Conservation (phyloP, 176 grass and related monocot genomes). For the Tillandsia leiboldiana region DNA sequence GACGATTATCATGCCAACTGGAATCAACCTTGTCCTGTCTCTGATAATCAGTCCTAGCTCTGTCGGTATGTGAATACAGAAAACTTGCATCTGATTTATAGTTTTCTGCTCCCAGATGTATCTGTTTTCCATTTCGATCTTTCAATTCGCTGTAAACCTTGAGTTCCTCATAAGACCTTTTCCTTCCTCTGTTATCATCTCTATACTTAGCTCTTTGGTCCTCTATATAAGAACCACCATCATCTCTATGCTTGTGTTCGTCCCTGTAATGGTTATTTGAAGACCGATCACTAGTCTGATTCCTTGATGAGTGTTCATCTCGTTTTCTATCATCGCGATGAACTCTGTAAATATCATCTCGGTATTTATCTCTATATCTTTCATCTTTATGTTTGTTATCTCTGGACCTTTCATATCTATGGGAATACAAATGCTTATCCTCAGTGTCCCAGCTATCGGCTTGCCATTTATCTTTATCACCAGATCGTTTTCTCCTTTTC, state of each 20-base stretch:
- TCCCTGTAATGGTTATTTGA: constrained; percentile 23
- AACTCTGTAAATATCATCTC: constrained; percentile 23
- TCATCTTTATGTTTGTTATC: constrained; percentile 27
- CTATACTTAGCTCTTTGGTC: constrained; percentile 22
- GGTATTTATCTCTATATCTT: constrained; percentile 20
- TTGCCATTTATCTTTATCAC: constrained; percentile 29
- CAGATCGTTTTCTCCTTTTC: constrained; percentile 16
- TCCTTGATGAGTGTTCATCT: constrained; percentile 20
- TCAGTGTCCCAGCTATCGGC: constrained; percentile 4
- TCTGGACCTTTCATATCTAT: constrained; percentile 19
- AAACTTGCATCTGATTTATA: constrained; percentile 13
- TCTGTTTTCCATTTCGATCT: constrained; percentile 22
- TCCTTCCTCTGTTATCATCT: constrained; percentile 34
- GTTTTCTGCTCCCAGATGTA: constrained; percentile 19
- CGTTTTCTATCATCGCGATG: constrained; percentile 17
- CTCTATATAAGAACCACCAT: constrained; percentile 13
- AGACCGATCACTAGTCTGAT: constrained; percentile 16
- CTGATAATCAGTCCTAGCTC: constrained; percentile 17
- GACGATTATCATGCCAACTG: constrained; percentile 20
- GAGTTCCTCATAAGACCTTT: constrained; percentile 29
- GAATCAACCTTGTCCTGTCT: constrained; percentile 27
- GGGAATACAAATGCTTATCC: constrained; percentile 12
- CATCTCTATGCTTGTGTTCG: constrained; percentile 18
- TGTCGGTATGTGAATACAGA: constrained; percentile 19
- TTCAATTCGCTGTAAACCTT: constrained; percentile 13